These are phyloP conservation scores for Arabidopsis arenosa DNA, from an alignment of 345 rosid species.

Conservation along the genomic window DNA sequence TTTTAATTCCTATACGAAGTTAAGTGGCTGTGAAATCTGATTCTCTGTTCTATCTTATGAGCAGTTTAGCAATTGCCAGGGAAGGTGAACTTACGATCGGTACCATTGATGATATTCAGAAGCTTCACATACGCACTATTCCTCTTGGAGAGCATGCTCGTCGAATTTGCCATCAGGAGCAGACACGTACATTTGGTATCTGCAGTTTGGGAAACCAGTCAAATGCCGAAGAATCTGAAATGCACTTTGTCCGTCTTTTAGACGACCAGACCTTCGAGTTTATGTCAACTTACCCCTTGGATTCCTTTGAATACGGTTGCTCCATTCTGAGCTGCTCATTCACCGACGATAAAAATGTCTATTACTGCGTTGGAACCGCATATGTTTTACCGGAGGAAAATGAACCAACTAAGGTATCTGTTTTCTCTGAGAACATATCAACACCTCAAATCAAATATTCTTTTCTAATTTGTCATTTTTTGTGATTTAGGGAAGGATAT, in stretches of 20 bases:
- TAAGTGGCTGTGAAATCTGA: constrained; percentile 28
- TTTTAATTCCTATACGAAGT: constrained; percentile 4
- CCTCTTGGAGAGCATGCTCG: constrained; percentile 98
- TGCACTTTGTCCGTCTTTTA: constrained; percentile 81
- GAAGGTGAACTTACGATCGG: constrained; percentile 98
- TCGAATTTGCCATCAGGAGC: constrained; percentile 98
- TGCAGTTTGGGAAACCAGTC: constrained; percentile 85
- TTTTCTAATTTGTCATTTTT: not conserved
- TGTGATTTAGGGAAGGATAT: constrained; percentile 74
- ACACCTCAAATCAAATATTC: constrained; percentile 2
- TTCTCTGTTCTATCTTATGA: constrained; percentile 34
- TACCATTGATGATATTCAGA: constrained; percentile 98
- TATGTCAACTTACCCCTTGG: constrained; percentile 82
- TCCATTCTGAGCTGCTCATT: constrained; percentile 94
- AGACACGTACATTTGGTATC: constrained; percentile 87
- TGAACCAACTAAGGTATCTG: constrained; percentile 89
- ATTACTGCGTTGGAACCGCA: constrained; percentile 97
- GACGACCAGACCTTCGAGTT: constrained; percentile 95
- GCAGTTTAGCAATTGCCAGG: constrained; percentile 96
- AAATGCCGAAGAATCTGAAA: constrained; percentile 79
- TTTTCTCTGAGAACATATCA: not conserved
- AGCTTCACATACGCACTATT: constrained; percentile 98
- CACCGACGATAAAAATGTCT: constrained; percentile 81
- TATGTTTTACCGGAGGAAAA: constrained; percentile 96
- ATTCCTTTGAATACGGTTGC: constrained; percentile 87